phyloP scores from a whole-genome alignment of 352 stramenopile species.

The Phytophthora megakarya region DNA sequence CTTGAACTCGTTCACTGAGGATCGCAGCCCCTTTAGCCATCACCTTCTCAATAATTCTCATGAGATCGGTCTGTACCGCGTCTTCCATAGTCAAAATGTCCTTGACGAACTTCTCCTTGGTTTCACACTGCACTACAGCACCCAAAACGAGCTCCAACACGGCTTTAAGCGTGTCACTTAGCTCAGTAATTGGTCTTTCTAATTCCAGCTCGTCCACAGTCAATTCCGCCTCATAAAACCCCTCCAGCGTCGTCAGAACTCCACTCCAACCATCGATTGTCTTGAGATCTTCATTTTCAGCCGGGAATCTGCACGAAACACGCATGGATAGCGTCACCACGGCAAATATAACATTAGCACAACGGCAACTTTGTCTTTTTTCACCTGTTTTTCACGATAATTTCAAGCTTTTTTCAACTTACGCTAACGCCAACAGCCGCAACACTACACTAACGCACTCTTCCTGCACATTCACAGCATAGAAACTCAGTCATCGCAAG shows the following conservation, averaged over 20 bases:
- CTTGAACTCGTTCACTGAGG: not conserved
- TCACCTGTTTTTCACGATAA: not conserved
- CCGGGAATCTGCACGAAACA: constrained; percentile 22
- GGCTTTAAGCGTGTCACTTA: constrained; percentile 12
- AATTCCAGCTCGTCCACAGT: constrained; percentile 28
- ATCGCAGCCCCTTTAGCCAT: constrained; percentile 30
- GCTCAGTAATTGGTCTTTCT: constrained; percentile 14
- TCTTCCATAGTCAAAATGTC: constrained; percentile 72
- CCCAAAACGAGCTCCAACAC: constrained; percentile 55
- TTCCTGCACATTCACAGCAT: constrained; percentile 13
- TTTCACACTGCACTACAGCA: constrained; percentile 62
- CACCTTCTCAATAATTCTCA: constrained; percentile 64
- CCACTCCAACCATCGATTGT: not conserved
- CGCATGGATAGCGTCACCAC: not conserved
- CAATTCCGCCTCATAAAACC: constrained; percentile 54
- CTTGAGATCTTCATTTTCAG: not conserved
- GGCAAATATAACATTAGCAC: constrained; percentile 30
- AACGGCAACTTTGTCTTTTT: not conserved
- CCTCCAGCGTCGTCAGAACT: constrained; percentile 39
- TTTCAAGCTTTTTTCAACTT: not conserved
- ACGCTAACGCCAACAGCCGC: constrained; percentile 28
- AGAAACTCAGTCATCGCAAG: constrained; percentile 39
- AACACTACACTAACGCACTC: constrained; percentile 2
- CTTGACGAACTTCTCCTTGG: constrained; percentile 58
- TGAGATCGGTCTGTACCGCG: constrained; percentile 65